Evolutionary conservation across 345 rosid species (phyloP).

Genomic region (Bruguiera sexangula): DNA sequence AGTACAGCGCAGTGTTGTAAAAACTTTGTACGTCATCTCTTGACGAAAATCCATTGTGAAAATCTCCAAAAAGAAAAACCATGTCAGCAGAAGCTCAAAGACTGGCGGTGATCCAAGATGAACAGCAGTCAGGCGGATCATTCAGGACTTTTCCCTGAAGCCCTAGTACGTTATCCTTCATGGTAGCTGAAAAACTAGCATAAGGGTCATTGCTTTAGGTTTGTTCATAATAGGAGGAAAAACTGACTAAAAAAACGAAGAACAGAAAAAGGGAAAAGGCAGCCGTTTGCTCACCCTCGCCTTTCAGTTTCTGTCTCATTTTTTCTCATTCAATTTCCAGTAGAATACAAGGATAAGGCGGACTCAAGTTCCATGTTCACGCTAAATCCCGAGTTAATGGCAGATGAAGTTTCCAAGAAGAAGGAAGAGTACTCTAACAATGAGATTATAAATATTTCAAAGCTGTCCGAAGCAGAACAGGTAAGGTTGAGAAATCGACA

Average conservation of each 20-base stretch:
- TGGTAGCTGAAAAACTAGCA: slow-evolving; percentile 27
- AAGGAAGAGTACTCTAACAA: slow-evolving; percentile 37
- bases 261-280: neutral
- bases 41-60: neutral
- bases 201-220: slow-evolving; percentile 11
- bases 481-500: slow-evolving; percentile 17
- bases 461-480: slow-evolving; percentile 34
- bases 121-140: slow-evolving; percentile 27
- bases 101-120: slow-evolving; percentile 51
- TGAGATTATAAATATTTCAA: slow-evolving; percentile 31
- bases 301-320: neutral
- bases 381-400: slow-evolving; percentile 32
- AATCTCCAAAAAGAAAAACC: neutral
- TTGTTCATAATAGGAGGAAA: no score
- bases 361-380: slow-evolving; percentile 42
- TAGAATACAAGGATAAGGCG: slow-evolving; percentile 54
- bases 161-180: slow-evolving; percentile 28
- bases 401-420: slow-evolving; percentile 45
- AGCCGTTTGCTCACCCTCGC: neutral
- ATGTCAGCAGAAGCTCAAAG: slow-evolving; percentile 33
- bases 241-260: no score
- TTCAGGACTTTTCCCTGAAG: slow-evolving; percentile 37
- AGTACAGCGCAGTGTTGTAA: neutral
- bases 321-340: slow-evolving; percentile 22
- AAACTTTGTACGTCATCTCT: neutral